These are phyloP conservation scores for Wickerhamomyces rabaulensis DNA, from an alignment of 805 yeast genomes.

Conservation along the genomic window DNA sequence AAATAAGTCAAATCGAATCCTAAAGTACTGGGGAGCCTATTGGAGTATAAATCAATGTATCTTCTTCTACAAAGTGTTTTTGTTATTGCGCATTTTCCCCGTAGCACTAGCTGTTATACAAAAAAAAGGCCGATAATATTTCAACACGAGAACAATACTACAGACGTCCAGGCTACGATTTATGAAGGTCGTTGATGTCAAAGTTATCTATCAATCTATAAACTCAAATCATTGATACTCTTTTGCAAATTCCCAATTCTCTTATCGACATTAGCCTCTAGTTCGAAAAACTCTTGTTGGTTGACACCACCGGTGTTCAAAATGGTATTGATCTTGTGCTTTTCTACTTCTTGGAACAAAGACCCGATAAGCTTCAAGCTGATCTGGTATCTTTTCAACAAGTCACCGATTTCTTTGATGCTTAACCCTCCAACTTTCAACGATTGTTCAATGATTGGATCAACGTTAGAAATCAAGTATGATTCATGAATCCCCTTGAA, in stretches of 20 bases:
- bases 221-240: neutral
- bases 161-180: no score
- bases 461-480: neutral
- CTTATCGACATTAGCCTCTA: neutral
- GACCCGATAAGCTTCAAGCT: neutral
- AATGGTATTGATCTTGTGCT: neutral
- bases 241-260: neutral
- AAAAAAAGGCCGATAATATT: no score
- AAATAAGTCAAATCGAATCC: no score
- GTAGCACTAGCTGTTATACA: no score
- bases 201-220: no score
- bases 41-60: no score
- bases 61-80: no score
- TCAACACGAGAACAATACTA: no score
- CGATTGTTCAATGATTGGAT: neutral
- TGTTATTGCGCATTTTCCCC: no score
- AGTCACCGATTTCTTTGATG: neutral
- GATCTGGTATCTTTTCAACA: conserved; percentile 2
- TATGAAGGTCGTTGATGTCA: no score
- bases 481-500: conserved; percentile 1
- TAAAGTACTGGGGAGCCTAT: no score
- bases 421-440: neutral
- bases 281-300: neutral
- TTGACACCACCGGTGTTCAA: neutral
- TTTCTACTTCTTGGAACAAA: conserved; percentile 1